Percentiles rank a stretch among this genome's conserved stretches.
phyloP scores from a whole-genome alignment of 2,329 filamentous ascomycete genomes.

The Fusarium veterinarium region DNA sequence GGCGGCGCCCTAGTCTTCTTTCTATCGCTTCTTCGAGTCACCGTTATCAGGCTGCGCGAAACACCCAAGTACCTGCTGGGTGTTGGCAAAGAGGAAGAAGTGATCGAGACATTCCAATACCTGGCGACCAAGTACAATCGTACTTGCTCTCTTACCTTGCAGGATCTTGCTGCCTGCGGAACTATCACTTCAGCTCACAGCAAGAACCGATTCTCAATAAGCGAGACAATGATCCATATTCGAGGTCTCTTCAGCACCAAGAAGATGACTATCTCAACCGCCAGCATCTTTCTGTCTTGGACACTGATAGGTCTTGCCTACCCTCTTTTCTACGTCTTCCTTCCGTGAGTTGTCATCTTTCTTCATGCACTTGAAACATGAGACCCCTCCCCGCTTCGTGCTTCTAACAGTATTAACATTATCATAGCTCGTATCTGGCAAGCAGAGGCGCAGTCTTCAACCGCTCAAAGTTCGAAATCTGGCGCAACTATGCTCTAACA shows the following conservation, averaged over 20 bases:
- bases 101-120: slow-evolving; percentile 6
- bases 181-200: slow-evolving; percentile 47
- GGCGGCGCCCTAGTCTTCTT: slow-evolving; percentile 13
- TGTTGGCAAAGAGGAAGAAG: background rate
- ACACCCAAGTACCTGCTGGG: slow-evolving; percentile 20
- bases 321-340: slow-evolving; percentile 80
- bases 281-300: slow-evolving; percentile 23
- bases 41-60: background rate
- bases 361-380: background rate
- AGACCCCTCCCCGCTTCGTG: too few species aligned
- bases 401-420: background rate
- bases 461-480: slow-evolving; percentile 8
- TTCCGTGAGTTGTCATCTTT: slow-evolving; percentile 59
- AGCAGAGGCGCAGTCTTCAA: slow-evolving; percentile 5
- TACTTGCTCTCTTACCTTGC: slow-evolving; percentile 1
- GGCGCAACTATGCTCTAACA: slow-evolving; percentile 59
- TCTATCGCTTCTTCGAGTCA: slow-evolving; percentile 12
- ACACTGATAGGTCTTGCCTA: slow-evolving; percentile 76
- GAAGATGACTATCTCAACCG: slow-evolving; percentile 16
- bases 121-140: slow-evolving; percentile 8
- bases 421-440: slow-evolving; percentile 63
- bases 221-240: background rate
- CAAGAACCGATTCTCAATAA: slow-evolving; percentile 51
- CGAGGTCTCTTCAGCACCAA: slow-evolving; percentile 9
- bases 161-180: slow-evolving; percentile 11